Evolutionary conservation across 73 alveolate genomes (phyloP).

Genomic region (Tetrahymena elliotti): DNA sequence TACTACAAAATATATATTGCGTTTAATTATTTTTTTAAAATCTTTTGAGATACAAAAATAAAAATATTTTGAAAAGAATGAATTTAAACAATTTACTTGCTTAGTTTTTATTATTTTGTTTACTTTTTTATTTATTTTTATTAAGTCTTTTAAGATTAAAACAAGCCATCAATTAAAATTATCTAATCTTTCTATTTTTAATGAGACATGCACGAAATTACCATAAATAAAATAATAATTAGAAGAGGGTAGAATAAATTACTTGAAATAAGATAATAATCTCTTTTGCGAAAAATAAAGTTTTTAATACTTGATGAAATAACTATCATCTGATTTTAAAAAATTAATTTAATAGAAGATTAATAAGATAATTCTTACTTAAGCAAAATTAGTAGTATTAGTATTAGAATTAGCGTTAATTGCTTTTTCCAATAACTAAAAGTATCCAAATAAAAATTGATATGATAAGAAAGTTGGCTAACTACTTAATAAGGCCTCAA

Average conservation of each 20-base stretch:
- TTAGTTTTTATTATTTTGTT: no score
- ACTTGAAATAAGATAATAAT: not conserved
- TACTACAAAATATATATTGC: no score
- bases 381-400: not conserved
- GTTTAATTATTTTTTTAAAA: no score
- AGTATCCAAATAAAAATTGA: not conserved
- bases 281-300: not conserved
- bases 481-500: not conserved
- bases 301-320: not conserved
- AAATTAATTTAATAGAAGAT: not conserved
- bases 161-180: no score
- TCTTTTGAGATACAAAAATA: no score
- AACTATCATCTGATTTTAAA: not conserved
- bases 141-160: no score
- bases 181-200: no score
- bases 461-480: not conserved
- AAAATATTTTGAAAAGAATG: no score
- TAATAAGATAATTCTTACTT: not conserved
- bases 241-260: not conserved
- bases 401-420: not conserved
- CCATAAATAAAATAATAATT: not conserved
- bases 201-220: no score
- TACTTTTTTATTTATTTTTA: no score
- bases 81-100: no score
- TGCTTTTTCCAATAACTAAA: not conserved